These are phyloP conservation scores for Lyophyllum atratum DNA, from an alignment of 768 basidiomycete genomes.

Conservation along the genomic window DNA sequence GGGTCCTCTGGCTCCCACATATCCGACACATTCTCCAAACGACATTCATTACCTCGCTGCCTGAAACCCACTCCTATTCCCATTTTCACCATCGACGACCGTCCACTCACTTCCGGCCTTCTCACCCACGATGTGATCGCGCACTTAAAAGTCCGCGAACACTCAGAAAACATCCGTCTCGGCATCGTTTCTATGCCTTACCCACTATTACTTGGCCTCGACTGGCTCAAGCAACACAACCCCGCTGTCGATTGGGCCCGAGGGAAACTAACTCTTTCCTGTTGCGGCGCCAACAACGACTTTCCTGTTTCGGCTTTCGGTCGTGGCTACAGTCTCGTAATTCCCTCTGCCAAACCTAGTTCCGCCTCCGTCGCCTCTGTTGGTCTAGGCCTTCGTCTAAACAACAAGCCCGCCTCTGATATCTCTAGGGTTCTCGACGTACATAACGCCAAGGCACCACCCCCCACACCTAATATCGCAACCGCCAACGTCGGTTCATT, in stretches of 20 bases:
- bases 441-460: not conserved
- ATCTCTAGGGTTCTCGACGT: constrained; percentile 5
- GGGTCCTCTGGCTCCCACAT: too few relatives aligned
- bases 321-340: too few relatives aligned
- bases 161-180: constrained; percentile 29
- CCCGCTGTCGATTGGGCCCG: too few relatives aligned
- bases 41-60: constrained; percentile 33
- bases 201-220: constrained; percentile 28
- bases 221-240: too few relatives aligned
- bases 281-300: constrained; percentile 24
- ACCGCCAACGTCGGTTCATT: too few relatives aligned
- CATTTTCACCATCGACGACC: constrained; percentile 14
- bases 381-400: constrained; percentile 21
- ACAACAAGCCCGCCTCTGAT: too few relatives aligned
- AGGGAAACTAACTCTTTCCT: too few relatives aligned
- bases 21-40: too few relatives aligned
- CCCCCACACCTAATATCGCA: not conserved
- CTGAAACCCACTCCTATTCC: constrained; percentile 27
- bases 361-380: constrained; percentile 15
- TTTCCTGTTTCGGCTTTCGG: constrained; percentile 17
- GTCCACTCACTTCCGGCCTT: constrained; percentile 39
- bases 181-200: constrained; percentile 33
- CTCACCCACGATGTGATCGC: constrained; percentile 39
- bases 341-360: not conserved
- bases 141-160: constrained; percentile 24